These are phyloP conservation scores for Plantago elongata DNA, from an alignment of 257 asterid species.

Conservation along the genomic window DNA sequence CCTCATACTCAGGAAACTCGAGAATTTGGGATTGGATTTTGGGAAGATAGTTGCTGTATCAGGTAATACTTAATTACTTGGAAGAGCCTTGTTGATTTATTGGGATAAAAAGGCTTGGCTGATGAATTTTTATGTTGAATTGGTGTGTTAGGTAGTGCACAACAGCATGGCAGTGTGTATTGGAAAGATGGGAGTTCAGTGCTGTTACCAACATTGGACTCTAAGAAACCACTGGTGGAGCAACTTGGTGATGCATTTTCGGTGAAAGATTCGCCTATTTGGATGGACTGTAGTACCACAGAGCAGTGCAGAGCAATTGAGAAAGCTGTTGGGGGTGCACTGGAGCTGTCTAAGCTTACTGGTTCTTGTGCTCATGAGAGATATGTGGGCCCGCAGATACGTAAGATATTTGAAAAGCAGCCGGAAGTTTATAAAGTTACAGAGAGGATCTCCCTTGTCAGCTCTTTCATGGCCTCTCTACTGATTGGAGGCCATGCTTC, in stretches of 20 bases:
- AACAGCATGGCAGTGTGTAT: constrained; percentile 65
- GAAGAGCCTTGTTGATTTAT: background rate
- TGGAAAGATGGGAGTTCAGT: constrained; percentile 47
- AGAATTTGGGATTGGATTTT: constrained; percentile 38
- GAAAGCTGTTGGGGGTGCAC: constrained; percentile 49
- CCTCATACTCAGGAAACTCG: constrained; percentile 37
- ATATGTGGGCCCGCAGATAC: constrained; percentile 57
- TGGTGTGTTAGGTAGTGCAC: constrained; percentile 55
- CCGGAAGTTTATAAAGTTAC: constrained; percentile 42
- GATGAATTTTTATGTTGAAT: background rate
- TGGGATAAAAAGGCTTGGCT: background rate
- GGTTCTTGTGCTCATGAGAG: constrained; percentile 64
- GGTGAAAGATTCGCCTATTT: constrained; percentile 44
- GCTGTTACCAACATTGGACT: constrained; percentile 34
- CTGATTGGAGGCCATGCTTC: constrained; percentile 51
- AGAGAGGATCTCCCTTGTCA: constrained; percentile 56
- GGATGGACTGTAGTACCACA: constrained; percentile 64
- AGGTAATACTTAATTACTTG: constrained; percentile 31
- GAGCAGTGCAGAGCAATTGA: constrained; percentile 54
- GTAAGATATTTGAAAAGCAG: constrained; percentile 46
- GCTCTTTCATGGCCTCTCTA: constrained; percentile 61
- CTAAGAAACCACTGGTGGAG: constrained; percentile 34
- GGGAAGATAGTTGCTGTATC: constrained; percentile 48
- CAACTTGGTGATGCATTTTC: constrained; percentile 47
- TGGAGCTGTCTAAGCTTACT: constrained; percentile 53